Percentiles rank a stretch among this genome's conserved stretches.
phyloP scores from a whole-genome alignment of 2,329 filamentous ascomycete species.

The Penicillium corylophilum region DNA sequence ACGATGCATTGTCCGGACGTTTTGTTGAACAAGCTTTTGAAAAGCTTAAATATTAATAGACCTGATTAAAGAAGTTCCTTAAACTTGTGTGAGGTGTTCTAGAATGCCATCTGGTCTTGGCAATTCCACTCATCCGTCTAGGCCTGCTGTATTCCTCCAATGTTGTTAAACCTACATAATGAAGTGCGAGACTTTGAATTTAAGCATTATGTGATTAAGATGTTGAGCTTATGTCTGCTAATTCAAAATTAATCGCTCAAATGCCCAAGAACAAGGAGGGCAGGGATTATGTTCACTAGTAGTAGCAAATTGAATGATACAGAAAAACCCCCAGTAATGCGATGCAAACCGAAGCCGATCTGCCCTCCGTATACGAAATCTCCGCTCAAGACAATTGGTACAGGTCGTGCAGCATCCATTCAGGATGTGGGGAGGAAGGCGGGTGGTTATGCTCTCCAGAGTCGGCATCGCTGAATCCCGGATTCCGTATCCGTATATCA shows the following conservation, averaged over 20 bases:
- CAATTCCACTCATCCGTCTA: background rate
- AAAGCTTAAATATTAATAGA: background rate
- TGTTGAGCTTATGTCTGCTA: background rate
- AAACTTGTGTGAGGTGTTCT: background rate
- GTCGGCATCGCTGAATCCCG: background rate
- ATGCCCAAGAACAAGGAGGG: background rate
- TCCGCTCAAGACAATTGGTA: background rate
- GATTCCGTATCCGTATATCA: background rate
- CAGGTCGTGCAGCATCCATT: slow-evolving; percentile 9
- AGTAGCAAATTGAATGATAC: slow-evolving; percentile 8
- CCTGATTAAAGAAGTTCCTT: background rate
- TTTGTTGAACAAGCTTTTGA: background rate
- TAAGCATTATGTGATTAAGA: background rate
- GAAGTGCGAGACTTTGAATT: background rate
- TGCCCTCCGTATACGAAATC: background rate
- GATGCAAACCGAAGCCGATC: background rate
- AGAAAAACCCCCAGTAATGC: background rate
- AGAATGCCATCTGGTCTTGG: background rate
- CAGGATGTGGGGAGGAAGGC: background rate
- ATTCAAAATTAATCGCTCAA: background rate
- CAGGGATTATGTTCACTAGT: slow-evolving; percentile 17
- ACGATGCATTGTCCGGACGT: background rate
- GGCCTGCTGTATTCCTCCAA: background rate
- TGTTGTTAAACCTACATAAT: background rate
- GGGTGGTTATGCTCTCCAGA: background rate